These are phyloP conservation scores for Geranium brycei DNA, from an alignment of 345 rosid genomes.

Conservation along the genomic window DNA sequence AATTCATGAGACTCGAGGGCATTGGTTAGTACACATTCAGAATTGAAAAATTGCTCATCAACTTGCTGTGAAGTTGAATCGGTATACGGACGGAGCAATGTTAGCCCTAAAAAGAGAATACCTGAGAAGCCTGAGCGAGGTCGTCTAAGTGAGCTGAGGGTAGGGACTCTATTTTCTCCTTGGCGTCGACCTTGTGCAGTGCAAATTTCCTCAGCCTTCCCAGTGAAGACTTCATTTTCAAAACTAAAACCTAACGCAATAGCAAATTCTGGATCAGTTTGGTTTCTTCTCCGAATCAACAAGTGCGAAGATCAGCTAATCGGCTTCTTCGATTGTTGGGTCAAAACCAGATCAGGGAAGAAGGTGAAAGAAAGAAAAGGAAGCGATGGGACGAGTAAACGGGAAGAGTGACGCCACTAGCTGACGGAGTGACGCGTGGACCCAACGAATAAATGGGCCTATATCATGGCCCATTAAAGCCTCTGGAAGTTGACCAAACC, in stretches of 20 bases:
- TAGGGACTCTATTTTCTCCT: constrained; percentile 45
- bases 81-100: neutral
- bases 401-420: constrained; percentile 5
- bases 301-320: constrained; percentile 5
- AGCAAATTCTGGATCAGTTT: neutral
- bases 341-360: constrained; percentile 11
- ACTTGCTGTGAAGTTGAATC: neutral
- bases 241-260: constrained; percentile 26
- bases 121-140: constrained; percentile 81
- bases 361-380: neutral
- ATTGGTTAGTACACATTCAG: neutral
- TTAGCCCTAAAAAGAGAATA: constrained; percentile 7
- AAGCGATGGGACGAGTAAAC: neutral
- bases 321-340: constrained; percentile 21
- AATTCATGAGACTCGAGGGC: too few species aligned
- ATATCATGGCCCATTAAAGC: too few species aligned
- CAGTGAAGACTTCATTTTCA: constrained; percentile 64
- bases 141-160: constrained; percentile 51
- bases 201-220: constrained; percentile 56
- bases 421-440: neutral
- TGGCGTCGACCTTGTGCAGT: constrained; percentile 53
- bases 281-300: constrained; percentile 1
- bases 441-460: too few species aligned
- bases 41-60: neutral
- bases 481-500: too few species aligned